Conservation (phyloP, 768 basidiomycete species). For the Suillus lakei region DNA sequence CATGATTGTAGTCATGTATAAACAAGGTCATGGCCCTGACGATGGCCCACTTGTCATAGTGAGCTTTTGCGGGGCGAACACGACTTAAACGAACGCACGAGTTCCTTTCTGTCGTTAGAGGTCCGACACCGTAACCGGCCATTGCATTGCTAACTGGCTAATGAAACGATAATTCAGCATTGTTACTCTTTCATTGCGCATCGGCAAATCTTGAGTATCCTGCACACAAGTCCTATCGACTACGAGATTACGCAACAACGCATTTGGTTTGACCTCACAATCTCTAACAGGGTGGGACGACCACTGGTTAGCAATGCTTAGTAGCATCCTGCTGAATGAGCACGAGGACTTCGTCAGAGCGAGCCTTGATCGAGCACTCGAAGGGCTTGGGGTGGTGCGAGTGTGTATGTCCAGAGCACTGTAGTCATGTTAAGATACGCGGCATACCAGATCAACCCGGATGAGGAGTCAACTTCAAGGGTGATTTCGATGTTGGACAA, state of each 20-base stretch:
- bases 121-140: no score
- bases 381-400: constrained; percentile 63
- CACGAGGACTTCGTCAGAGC: constrained; percentile 58
- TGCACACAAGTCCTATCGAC: neutral
- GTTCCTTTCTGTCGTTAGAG: no score
- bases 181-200: no score
- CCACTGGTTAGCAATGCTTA: constrained; percentile 12
- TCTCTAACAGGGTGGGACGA: neutral
- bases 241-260: neutral
- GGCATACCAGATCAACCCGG: constrained; percentile 50
- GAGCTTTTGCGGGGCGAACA: no score
- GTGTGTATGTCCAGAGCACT: constrained; percentile 4
- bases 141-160: no score
- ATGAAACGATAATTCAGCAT: no score
- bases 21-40: no score
- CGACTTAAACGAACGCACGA: no score
- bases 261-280: no score
- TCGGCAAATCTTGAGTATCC: neutral
- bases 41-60: no score
- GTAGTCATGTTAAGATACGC: neutral
- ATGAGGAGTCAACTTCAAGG: constrained; percentile 46
- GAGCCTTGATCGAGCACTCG: constrained; percentile 61
- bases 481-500: constrained; percentile 33
- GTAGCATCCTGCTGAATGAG: constrained; percentile 53
- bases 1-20: no score